Conservation (phyloP, 768 basidiomycete genomes). For the Polyporus arcularius region DNA sequence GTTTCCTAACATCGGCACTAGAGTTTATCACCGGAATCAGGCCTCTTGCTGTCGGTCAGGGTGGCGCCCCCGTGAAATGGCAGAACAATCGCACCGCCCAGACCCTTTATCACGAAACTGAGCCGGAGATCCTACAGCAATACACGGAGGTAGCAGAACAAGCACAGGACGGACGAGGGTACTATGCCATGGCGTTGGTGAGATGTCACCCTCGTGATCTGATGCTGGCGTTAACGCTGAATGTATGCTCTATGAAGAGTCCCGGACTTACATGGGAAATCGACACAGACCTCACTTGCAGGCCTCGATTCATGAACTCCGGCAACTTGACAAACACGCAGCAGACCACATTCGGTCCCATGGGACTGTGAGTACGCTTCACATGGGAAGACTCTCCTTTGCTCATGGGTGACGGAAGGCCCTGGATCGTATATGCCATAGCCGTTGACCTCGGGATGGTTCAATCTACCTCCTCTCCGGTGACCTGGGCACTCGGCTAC, state of each 20-base stretch:
- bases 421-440: slow-evolving; percentile 26
- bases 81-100: slow-evolving; percentile 1
- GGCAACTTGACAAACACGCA: slow-evolving; percentile 19
- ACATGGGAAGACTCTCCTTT: too few species aligned
- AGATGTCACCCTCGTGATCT: neutral
- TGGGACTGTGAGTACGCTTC: slow-evolving; percentile 14
- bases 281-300: slow-evolving; percentile 5
- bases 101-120: slow-evolving; percentile 15
- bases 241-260: neutral
- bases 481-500: slow-evolving; percentile 29
- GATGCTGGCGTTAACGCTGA: too few species aligned
- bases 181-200: slow-evolving; percentile 16
- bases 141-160: slow-evolving; percentile 8
- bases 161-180: slow-evolving; percentile 12
- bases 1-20: neutral
- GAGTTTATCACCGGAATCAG: slow-evolving; percentile 18
- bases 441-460: slow-evolving; percentile 27
- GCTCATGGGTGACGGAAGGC: neutral
- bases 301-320: slow-evolving; percentile 18
- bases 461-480: slow-evolving; percentile 13
- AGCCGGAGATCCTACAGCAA: slow-evolving; percentile 4
- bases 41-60: too few species aligned
- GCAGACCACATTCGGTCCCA: slow-evolving; percentile 11
- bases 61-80: slow-evolving; percentile 5
- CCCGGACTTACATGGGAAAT: slow-evolving; percentile 12